phyloP scores from a whole-genome alignment of 2,329 filamentous ascomycete species.

The Westerdykella aurantiaca region DNA sequence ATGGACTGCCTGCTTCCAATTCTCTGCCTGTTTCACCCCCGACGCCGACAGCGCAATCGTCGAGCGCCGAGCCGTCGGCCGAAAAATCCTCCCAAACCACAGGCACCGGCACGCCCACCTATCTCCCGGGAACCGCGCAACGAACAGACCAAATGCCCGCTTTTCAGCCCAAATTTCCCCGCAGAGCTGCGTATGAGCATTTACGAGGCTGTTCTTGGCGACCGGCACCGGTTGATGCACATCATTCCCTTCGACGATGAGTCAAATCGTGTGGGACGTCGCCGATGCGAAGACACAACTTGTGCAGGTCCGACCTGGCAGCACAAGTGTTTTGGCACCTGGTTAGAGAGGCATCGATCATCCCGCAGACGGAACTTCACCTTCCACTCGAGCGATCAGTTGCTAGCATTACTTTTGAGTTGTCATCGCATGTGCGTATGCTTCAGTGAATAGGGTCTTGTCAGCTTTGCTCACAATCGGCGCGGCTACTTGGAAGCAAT shows the following conservation, averaged over 20 bases:
- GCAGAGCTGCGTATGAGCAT: slow-evolving; percentile 8
- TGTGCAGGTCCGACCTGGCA: slow-evolving; percentile 8
- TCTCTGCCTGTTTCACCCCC: too few species aligned
- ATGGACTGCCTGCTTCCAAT: too few species aligned
- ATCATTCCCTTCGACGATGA: slow-evolving; percentile 5
- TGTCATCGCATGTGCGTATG: too few species aligned
- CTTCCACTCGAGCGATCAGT: too few species aligned
- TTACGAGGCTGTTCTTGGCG: slow-evolving; percentile 5
- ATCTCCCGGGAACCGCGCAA: not conserved
- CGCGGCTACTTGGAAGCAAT: too few species aligned
- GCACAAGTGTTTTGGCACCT: slow-evolving; percentile 9
- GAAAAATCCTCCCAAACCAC: too few species aligned
- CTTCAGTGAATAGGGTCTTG: too few species aligned
- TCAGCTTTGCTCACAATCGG: too few species aligned
- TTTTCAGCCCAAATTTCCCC: slow-evolving; percentile 1
- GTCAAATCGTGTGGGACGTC: slow-evolving; percentile 4
- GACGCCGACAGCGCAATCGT: too few species aligned
- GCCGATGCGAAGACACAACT: slow-evolving; percentile 6
- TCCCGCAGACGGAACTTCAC: too few species aligned
- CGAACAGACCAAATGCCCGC: not conserved
- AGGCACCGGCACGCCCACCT: not conserved
- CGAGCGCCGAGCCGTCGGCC: too few species aligned
- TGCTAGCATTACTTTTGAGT: too few species aligned
- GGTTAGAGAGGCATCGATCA: not conserved
- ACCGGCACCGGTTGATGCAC: slow-evolving; percentile 5